Conservation (phyloP, 2,329 filamentous ascomycete genomes). For the Ceratocystiopsis brevicomis region DNA sequence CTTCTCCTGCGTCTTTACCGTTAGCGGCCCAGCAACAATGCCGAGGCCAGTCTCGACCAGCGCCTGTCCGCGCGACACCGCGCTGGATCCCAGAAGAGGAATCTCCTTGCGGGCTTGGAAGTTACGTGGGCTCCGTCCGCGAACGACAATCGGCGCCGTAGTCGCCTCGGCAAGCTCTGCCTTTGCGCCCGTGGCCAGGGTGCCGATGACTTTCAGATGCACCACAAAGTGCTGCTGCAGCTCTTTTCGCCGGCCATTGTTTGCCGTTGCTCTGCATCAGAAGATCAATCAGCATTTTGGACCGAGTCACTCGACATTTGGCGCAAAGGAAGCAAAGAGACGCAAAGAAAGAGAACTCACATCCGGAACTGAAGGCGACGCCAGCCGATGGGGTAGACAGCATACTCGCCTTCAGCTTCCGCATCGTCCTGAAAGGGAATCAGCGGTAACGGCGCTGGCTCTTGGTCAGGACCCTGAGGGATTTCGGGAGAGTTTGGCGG, state of each 20-base stretch:
- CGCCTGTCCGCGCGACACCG: slow-evolving; percentile 59
- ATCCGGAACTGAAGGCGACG: slow-evolving; percentile 82
- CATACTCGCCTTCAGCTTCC: slow-evolving; percentile 55
- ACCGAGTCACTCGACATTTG: too few species aligned
- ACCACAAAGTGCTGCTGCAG: slow-evolving; percentile 92
- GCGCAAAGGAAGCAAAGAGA: not conserved
- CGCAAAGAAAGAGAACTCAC: slow-evolving; percentile 20
- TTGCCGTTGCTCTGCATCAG: slow-evolving; percentile 58
- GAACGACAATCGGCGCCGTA: slow-evolving; percentile 82
- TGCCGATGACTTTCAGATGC: slow-evolving; percentile 69
- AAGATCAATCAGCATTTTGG: not conserved
- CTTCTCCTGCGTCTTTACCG: slow-evolving; percentile 37
- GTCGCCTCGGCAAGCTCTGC: slow-evolving; percentile 65
- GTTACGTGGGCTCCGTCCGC: slow-evolving; percentile 80
- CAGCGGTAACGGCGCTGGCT: slow-evolving; percentile 66
- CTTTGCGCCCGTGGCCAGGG: slow-evolving; percentile 66
- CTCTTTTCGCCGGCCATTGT: slow-evolving; percentile 87
- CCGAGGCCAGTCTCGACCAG: slow-evolving; percentile 43
- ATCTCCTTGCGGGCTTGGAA: slow-evolving; percentile 91
- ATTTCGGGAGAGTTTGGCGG: slow-evolving; percentile 57
- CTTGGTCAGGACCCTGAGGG: slow-evolving; percentile 52
- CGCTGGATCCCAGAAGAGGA: slow-evolving; percentile 60
- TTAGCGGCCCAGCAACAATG: slow-evolving; percentile 37
- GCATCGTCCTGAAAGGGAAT: slow-evolving; percentile 44
- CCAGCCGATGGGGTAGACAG: slow-evolving; percentile 86